phyloP scores from a whole-genome alignment of 2,329 filamentous ascomycete genomes.

The Fusarium sp. region DNA sequence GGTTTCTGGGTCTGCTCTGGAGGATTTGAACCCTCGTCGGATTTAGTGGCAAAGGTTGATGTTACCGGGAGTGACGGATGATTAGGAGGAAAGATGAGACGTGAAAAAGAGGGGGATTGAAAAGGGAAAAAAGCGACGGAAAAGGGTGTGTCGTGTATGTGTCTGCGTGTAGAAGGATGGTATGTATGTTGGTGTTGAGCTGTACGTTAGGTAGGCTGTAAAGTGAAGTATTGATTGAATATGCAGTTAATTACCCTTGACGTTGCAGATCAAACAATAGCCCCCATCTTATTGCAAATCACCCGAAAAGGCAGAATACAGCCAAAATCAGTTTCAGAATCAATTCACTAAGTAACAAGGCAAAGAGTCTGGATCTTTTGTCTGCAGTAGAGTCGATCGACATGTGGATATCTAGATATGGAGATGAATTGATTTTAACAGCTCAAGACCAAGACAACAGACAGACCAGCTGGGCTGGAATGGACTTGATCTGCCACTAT shows the following conservation, averaged over 20 bases:
- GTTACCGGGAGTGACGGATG: background rate
- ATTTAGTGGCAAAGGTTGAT: background rate
- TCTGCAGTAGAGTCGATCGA: slow-evolving; percentile 9
- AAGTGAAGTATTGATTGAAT: background rate
- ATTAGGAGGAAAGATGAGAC: background rate
- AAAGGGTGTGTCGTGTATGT: background rate
- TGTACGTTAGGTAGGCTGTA: background rate
- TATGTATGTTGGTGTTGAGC: background rate
- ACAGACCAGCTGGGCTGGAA: background rate
- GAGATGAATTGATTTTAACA: background rate
- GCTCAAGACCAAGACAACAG: background rate
- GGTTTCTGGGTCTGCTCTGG: background rate
- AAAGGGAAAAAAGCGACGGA: background rate
- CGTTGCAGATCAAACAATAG: slow-evolving; percentile 5
- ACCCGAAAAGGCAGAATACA: background rate
- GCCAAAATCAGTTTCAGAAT: background rate
- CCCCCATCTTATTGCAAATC: slow-evolving; percentile 5
- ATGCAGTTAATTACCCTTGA: background rate
- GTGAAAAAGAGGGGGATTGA: background rate
- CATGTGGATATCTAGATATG: background rate
- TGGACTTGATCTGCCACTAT: slow-evolving; percentile 10
- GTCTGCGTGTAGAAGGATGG: background rate
- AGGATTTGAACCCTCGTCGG: slow-evolving; percentile 11
- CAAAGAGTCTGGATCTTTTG: slow-evolving; percentile 10
- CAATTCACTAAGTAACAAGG: background rate